These are phyloP conservation scores for Paramecium sexaurelia DNA, from an alignment of 73 alveolate genomes.

Conservation along the genomic window DNA sequence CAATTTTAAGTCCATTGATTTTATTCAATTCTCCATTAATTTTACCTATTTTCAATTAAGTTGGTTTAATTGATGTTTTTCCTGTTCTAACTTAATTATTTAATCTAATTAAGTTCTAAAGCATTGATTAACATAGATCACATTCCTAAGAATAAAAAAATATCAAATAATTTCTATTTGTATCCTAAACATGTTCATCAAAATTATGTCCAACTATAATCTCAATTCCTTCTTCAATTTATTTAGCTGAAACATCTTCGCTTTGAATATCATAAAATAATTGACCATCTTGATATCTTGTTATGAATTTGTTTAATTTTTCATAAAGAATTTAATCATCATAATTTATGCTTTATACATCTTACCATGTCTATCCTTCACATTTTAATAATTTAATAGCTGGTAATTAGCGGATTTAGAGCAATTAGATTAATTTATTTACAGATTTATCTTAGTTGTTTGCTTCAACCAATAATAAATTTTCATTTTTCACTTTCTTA, in stretches of 20 bases:
- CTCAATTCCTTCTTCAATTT: conserved; percentile 11
- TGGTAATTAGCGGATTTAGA: not conserved
- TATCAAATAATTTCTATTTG: not conserved
- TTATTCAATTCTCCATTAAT: conserved; percentile 12
- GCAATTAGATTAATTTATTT: not conserved
- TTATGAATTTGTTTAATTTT: not conserved
- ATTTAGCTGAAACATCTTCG: not conserved
- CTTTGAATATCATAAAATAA: conserved; percentile 15
- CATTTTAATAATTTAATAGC: conserved; percentile 2
- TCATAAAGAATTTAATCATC: not conserved
- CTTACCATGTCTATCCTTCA: not conserved
- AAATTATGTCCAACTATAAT: conserved; percentile 36
- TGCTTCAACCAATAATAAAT: conserved; percentile 20
- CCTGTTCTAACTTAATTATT: conserved; percentile 30
- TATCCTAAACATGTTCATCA: not conserved
- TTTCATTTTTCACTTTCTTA: not conserved
- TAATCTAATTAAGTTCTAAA: not conserved
- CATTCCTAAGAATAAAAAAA: conserved; percentile 13
- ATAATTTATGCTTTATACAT: not conserved
- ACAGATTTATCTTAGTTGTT: not conserved
- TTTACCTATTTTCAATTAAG: not conserved
- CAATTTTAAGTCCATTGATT: not conserved
- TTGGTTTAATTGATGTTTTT: conserved; percentile 39
- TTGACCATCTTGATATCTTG: not conserved
- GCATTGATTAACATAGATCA: not conserved